phyloP scores from a whole-genome alignment of 805 yeast species.

The Saccharomycopsis capsularis region DNA sequence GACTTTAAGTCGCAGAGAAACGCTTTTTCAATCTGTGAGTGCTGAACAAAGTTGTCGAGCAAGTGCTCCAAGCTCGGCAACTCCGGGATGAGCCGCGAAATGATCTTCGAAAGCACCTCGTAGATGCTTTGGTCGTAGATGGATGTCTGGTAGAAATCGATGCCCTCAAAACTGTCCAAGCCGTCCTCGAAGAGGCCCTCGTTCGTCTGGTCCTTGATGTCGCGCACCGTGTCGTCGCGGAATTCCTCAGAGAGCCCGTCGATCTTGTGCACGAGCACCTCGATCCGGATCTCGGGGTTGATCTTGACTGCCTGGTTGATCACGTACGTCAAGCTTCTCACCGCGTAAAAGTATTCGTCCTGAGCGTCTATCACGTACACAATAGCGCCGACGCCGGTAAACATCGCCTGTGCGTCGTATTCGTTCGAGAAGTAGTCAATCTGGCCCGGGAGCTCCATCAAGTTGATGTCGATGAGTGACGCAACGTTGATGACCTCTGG shows the following conservation, averaged over 20 bases:
- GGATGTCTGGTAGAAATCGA: slow-evolving; percentile 72
- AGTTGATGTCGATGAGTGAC: slow-evolving; percentile 77
- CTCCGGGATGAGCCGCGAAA: slow-evolving; percentile 85
- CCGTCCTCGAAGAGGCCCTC: slow-evolving; percentile 89
- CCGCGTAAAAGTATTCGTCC: slow-evolving; percentile 89
- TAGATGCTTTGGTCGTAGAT: slow-evolving; percentile 94
- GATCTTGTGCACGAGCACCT: slow-evolving; percentile 89
- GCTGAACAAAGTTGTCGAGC: slow-evolving; percentile 81
- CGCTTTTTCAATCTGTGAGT: slow-evolving; percentile 86
- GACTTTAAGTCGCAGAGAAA: slow-evolving; percentile 88
- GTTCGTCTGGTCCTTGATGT: slow-evolving; percentile 91
- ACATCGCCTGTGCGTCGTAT: slow-evolving; percentile 69
- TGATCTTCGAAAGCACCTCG: slow-evolving; percentile 90
- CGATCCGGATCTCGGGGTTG: slow-evolving; percentile 81
- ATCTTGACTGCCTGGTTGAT: slow-evolving; percentile 80
- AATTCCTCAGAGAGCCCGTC: slow-evolving; percentile 94
- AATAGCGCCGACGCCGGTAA: slow-evolving; percentile 78
- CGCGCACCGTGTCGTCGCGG: slow-evolving; percentile 89
- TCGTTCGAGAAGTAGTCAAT: slow-evolving; percentile 54
- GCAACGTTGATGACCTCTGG: slow-evolving; percentile 82
- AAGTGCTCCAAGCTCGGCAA: slow-evolving; percentile 81
- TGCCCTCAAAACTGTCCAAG: slow-evolving; percentile 82
- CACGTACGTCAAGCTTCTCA: slow-evolving; percentile 81
- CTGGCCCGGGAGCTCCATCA: slow-evolving; percentile 95
- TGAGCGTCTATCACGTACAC: slow-evolving; percentile 94